Percentiles rank a stretch among this genome's conserved stretches.
phyloP scores from a whole-genome alignment of 2,329 filamentous ascomycete genomes.

The Fusarium secorum region DNA sequence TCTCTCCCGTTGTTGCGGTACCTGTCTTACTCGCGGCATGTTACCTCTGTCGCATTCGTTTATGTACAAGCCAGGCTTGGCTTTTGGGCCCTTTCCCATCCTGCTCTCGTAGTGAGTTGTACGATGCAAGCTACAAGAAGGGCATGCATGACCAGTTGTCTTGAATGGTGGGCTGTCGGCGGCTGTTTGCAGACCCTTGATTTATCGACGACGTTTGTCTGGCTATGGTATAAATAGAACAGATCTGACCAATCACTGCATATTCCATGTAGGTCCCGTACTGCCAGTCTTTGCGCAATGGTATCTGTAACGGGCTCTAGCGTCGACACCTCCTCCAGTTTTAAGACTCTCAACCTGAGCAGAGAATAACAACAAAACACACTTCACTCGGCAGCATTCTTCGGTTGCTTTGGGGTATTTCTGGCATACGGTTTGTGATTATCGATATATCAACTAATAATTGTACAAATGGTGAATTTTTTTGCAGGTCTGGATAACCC shows the following conservation, averaged over 20 bases:
- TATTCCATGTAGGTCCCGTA: background rate
- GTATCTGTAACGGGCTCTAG: background rate
- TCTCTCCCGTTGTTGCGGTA: slow-evolving; percentile 11
- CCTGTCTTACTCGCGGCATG: background rate
- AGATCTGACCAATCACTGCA: background rate
- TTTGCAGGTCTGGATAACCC: background rate
- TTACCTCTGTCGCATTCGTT: slow-evolving; percentile 6
- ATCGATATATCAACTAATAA: background rate
- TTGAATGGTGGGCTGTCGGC: background rate
- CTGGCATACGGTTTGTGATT: background rate
- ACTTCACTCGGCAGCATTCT: background rate
- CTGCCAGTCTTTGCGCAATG: background rate
- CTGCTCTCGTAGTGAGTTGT: background rate
- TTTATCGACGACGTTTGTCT: background rate
- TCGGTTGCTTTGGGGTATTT: background rate
- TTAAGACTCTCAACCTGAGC: background rate
- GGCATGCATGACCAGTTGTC: background rate
- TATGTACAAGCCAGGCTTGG: slow-evolving; percentile 2
- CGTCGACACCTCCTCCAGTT: background rate
- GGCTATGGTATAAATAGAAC: background rate
- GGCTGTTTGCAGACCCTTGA: background rate
- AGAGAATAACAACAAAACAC: background rate
- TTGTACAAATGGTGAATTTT: background rate
- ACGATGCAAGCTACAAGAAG: background rate
- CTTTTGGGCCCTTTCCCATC: background rate